Base-by-base conservation (phyloP, 2,329 filamentous ascomycete genomes). In the Teratosphaeria epicoccoides region DNA sequence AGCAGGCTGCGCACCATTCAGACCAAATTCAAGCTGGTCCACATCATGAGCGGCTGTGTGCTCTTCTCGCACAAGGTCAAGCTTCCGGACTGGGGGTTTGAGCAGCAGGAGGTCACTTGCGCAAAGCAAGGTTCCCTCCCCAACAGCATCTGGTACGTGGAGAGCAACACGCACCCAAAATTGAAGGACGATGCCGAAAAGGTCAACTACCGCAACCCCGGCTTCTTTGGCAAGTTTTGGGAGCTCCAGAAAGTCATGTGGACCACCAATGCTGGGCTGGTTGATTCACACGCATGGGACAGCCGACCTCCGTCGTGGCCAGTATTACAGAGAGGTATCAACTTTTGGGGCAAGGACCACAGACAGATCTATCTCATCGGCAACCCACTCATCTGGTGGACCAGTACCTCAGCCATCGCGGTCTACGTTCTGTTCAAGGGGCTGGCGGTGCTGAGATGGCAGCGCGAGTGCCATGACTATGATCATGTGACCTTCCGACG, bases 51-150 rank as follows among this genome's bases (percentile, higher is more conserved):
- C 57, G 90, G 91, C 46, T 98, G 93, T 66, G 87, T 85, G 11
- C 78, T 98, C 23, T 98, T 98, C 76, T 97, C 91, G 0, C 93
- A 98, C 78, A 97, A 96, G 75, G 90, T 97, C 68, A 98, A 98
- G 76, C 83, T 98, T 53, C 93, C 93, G 2, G 89, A 95, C 2
- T 98, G 93, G 93, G 93, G 87, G 46, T 98, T 85, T 49, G 93
- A 97, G 70, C 93, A 98, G 70, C 93, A 98, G 70, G 93, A 98
- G 71, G 93, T 98, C n/a, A 97, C 91, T 20, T 98, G 93, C 66
- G 93, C 93, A 6, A 85, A 84, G 61, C 85, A 87, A 46, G 93
- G 89, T 61, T 95, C 89, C 56, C 75, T 96, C 33, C 93, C 93
- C 51, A 98, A 98, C 79, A 95, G 89, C 64, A 73, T 98, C 60